These are phyloP conservation scores for Bruguiera parviflora DNA, from an alignment of 345 rosid species.

Conservation along the genomic window DNA sequence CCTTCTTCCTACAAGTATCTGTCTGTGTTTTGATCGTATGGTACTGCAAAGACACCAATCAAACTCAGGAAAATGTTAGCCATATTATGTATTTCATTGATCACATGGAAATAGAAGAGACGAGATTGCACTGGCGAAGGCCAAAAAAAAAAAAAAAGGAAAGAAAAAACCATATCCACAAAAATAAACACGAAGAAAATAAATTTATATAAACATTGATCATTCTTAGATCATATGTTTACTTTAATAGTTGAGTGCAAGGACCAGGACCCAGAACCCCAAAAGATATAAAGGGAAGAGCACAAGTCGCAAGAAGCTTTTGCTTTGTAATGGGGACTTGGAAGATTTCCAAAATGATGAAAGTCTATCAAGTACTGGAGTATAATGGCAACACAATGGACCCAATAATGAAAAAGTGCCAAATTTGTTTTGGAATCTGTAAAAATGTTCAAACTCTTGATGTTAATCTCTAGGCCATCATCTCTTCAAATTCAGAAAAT, in stretches of 20 bases:
- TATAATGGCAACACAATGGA: not conserved
- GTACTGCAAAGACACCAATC: conserved; percentile 27
- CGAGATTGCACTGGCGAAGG: not conserved
- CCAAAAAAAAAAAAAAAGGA: not conserved
- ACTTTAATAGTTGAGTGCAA: not conserved
- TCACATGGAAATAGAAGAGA: too few relatives aligned
- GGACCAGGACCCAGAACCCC: too few relatives aligned
- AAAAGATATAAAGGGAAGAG: not conserved
- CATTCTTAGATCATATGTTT: not conserved
- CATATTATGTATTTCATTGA: not conserved
- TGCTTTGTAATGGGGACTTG: not conserved
- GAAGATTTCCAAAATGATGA: conserved; percentile 5
- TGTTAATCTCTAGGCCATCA: not conserved
- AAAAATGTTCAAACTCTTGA: not conserved
- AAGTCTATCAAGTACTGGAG: not conserved
- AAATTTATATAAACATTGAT: not conserved
- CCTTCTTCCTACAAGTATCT: conserved; percentile 51
- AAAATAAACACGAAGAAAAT: not conserved
- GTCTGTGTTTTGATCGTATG: conserved; percentile 49
- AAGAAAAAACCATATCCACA: not conserved
- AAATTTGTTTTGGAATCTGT: not conserved
- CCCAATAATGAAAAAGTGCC: not conserved
- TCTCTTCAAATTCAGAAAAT: too few relatives aligned
- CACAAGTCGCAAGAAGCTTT: not conserved
- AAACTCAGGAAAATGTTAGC: conserved; percentile 8